Conservation (phyloP, 2,329 filamentous ascomycete genomes). For the Canariomyces notabilis region DNA sequence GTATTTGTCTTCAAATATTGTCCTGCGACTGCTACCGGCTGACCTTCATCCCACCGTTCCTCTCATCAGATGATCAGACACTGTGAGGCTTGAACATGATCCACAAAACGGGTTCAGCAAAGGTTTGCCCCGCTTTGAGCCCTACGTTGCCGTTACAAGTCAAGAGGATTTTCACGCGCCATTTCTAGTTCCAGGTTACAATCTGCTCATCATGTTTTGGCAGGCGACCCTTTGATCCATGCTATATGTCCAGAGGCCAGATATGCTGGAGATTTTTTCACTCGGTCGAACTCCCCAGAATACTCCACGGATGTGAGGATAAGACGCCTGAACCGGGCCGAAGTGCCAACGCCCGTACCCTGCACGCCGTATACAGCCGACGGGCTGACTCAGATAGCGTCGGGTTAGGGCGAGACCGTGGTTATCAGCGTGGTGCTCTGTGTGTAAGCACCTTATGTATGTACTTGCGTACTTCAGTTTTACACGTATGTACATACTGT, state of each 20-base stretch:
- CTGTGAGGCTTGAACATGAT: slow-evolving; percentile 8
- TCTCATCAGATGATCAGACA: too few relatives aligned
- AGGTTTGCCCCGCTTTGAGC: not conserved
- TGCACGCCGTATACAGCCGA: slow-evolving; percentile 2
- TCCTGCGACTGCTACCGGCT: too few relatives aligned
- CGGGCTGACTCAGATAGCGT: slow-evolving; percentile 13
- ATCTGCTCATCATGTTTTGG: not conserved
- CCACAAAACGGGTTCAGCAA: slow-evolving; percentile 7
- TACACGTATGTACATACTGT: too few relatives aligned
- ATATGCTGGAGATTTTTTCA: not conserved
- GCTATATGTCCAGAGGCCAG: not conserved
- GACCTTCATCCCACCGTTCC: too few relatives aligned
- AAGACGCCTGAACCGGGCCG: slow-evolving; percentile 12
- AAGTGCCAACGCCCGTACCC: slow-evolving; percentile 10
- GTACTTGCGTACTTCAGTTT: too few relatives aligned
- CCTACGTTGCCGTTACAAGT: not conserved
- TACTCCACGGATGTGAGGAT: slow-evolving; percentile 1
- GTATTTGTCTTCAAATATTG: too few relatives aligned
- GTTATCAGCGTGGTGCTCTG: too few relatives aligned
- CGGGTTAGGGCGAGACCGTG: not conserved
- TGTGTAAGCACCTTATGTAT: too few relatives aligned
- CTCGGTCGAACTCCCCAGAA: not conserved
- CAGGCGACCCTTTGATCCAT: not conserved
- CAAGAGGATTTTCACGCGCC: not conserved
- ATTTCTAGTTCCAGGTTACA: not conserved